These are phyloP conservation scores for Candida peoriensis DNA, from an alignment of 805 yeast genomes.

Conservation along the genomic window DNA sequence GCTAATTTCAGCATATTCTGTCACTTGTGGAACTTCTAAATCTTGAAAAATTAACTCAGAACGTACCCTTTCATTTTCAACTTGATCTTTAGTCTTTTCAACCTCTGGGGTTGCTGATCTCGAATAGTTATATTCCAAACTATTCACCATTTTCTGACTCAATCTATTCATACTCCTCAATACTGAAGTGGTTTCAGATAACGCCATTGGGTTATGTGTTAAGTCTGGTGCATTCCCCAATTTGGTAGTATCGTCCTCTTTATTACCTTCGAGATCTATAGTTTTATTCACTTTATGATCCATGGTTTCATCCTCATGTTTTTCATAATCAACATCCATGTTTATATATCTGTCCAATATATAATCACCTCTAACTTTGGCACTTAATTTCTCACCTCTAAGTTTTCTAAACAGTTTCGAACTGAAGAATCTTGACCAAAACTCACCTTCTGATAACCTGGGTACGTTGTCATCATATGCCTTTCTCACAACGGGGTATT, in stretches of 20 bases:
- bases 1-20: constrained; percentile 48
- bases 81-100: constrained; percentile 32
- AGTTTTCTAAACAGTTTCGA: constrained; percentile 82
- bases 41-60: constrained; percentile 48
- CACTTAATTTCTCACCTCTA: constrained; percentile 79
- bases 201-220: constrained; percentile 67
- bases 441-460: constrained; percentile 80
- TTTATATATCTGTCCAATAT: constrained; percentile 80
- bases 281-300: constrained; percentile 56
- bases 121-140: constrained; percentile 39
- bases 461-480: constrained; percentile 94
- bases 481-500: constrained; percentile 83
- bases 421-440: constrained; percentile 94
- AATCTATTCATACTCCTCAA: constrained; percentile 86
- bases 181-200: constrained; percentile 65
- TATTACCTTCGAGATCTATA: constrained; percentile 77
- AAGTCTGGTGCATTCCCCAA: constrained; percentile 82
- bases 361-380: constrained; percentile 76
- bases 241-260: constrained; percentile 70
- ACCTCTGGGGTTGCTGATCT: constrained; percentile 29
- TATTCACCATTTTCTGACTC: constrained; percentile 72
- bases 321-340: constrained; percentile 55
- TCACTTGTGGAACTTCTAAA: constrained; percentile 39
- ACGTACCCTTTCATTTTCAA: constrained; percentile 30
- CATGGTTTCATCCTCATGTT: constrained; percentile 36